Evolutionary conservation across 768 basidiomycete genomes (phyloP).

Genomic region (Krasilnikovozyma curviuscula): DNA sequence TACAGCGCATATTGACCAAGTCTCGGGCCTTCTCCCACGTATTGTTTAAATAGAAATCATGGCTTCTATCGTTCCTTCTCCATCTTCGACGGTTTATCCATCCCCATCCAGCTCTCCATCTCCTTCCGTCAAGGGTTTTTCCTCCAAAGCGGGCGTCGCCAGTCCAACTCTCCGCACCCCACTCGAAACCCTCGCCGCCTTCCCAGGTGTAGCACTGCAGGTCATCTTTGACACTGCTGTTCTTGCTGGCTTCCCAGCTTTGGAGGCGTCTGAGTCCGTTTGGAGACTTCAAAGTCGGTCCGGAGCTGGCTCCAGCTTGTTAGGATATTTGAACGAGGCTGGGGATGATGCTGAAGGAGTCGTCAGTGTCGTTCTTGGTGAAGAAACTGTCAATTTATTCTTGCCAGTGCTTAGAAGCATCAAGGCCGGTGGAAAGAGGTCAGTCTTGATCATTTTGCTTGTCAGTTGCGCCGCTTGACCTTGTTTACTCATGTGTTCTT

Average conservation of each 20-base stretch:
- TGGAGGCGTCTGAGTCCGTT: constrained; percentile 25
- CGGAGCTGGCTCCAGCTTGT: constrained; percentile 61
- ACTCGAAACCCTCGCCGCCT: constrained; percentile 1
- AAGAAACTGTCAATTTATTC: too few species aligned
- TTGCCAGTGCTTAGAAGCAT: too few species aligned
- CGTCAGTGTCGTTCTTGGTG: too few species aligned
- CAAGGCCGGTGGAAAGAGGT: too few species aligned
- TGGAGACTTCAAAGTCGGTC: constrained; percentile 59
- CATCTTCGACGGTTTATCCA: neutral
- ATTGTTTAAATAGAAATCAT: neutral
- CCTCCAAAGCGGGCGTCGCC: too few species aligned
- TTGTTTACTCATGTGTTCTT: too few species aligned
- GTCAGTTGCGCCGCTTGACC: too few species aligned
- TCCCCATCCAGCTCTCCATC: neutral
- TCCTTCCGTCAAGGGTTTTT: neutral
- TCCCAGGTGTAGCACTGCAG: constrained; percentile 1
- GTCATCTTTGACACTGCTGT: constrained; percentile 12
- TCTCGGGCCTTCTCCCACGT: neutral
- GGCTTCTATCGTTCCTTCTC: constrained; percentile 2
- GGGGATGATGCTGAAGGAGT: too few species aligned
- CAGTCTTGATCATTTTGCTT: too few species aligned
- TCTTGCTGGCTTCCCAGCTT: constrained; percentile 8
- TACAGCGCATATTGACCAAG: too few species aligned
- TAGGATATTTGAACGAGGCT: too few species aligned
- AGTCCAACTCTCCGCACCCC: constrained; percentile 1